phyloP scores from a whole-genome alignment of 257 asterid genomes.

The Forsythia viridissima region DNA sequence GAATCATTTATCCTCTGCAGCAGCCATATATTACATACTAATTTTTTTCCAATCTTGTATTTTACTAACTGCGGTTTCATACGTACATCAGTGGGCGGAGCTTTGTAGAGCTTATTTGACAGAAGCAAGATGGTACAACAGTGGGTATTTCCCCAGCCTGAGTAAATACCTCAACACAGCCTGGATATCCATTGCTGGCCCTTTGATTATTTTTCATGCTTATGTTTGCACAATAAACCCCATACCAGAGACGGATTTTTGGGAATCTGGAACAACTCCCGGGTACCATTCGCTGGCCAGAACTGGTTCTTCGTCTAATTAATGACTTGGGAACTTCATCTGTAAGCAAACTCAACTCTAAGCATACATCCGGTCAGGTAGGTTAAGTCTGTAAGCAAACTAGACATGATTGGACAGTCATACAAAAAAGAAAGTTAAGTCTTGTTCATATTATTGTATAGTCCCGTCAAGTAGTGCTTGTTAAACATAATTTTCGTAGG shows the following conservation, averaged over 20 bases:
- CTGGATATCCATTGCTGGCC: slow-evolving; percentile 43
- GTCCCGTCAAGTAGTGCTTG: no score
- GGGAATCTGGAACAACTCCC: slow-evolving; percentile 27
- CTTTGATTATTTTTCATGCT: slow-evolving; percentile 29
- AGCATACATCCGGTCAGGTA: not conserved
- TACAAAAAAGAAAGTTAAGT: no score
- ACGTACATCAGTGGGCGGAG: slow-evolving; percentile 44
- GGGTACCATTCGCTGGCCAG: slow-evolving; percentile 31
- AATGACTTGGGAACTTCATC: slow-evolving; percentile 56
- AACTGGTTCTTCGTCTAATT: slow-evolving; percentile 42
- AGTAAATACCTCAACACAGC: slow-evolving; percentile 41
- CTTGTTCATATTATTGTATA: no score
- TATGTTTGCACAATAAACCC: slow-evolving; percentile 41
- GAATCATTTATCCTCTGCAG: not conserved
- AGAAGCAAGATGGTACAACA: slow-evolving; percentile 51
- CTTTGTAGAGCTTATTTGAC: slow-evolving; percentile 33
- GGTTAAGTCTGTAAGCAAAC: no score
- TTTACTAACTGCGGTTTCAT: no score
- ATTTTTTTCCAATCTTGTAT: no score
- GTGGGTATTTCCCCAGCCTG: slow-evolving; percentile 39
- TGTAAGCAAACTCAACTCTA: slow-evolving; percentile 24
- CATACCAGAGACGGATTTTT: slow-evolving; percentile 32
- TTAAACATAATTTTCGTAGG: not conserved
- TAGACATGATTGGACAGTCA: no score
- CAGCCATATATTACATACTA: no score